These are phyloP conservation scores for Trichosporon asahii DNA, from an alignment of 1,284 basidiomycete genomes.

Conservation along the genomic window DNA sequence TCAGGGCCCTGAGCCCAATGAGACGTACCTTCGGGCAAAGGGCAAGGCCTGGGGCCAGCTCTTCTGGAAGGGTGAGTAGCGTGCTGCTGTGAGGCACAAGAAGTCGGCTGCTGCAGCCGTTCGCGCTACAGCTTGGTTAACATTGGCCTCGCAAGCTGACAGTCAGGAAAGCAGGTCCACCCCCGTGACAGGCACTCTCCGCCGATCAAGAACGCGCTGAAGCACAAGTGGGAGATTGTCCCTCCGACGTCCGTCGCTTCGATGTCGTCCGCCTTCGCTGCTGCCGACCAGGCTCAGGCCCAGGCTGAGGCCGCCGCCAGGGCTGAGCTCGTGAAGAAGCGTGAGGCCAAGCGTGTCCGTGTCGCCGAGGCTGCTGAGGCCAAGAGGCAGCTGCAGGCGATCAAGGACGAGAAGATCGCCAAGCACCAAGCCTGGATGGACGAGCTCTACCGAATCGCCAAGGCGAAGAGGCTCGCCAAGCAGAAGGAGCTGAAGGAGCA, in stretches of 20 bases:
- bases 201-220: constrained; percentile 11
- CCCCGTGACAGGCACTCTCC: constrained; percentile 13
- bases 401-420: neutral
- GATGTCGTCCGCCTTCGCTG: neutral
- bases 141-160: neutral
- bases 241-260: neutral
- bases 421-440: constrained; percentile 8
- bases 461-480: neutral
- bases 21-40: constrained; percentile 22
- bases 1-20: neutral
- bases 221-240: constrained; percentile 14
- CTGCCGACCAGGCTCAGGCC: constrained; percentile 7
- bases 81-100: too few species aligned
- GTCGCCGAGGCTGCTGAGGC: neutral
- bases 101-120: too few species aligned
- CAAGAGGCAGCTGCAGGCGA: neutral
- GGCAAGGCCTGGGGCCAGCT: constrained; percentile 39
- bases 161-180: constrained; percentile 12
- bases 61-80: constrained; percentile 37
- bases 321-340: neutral
- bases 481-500: constrained; percentile 1
- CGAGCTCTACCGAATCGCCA: constrained; percentile 1
- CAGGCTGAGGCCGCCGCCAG: neutral
- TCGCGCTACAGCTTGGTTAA: too few species aligned
- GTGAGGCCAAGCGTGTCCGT: constrained; percentile 6